Evolutionary conservation across 345 rosid species (phyloP), one percentile per base, ranked within the genome.

Genomic region (Carallia brachiata): DNA sequence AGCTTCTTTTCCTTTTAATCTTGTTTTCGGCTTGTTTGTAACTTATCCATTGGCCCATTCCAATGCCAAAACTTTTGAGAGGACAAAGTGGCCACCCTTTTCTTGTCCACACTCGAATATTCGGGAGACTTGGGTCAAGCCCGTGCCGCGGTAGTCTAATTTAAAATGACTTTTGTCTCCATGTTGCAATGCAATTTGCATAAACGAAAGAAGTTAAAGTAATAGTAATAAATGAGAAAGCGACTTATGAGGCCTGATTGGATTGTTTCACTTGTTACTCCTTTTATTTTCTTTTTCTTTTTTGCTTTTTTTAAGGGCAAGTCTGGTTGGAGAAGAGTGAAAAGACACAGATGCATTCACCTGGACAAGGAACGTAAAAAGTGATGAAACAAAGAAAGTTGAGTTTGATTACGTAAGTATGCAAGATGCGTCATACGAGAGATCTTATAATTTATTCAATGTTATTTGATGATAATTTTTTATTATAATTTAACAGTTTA

Each of bases 71-170:
- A 2, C 59, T 63, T 77, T 23, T 68, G 7, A 0, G 37, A 72
- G 67, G 61, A 72, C 80, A 55, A 76, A 82, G 81, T 70, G 75
- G 67, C 7, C 76, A 36, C 69, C 71, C 70, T 59, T 75, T 77
- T 66, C 62, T 57, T 79, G 77, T 68, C 75, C 31, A 37, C 65
- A 64, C 70, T 62, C 62, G 68, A 66, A 64, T 61, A 37, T 61
- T 63, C 60, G 17, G 9, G 32, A 27, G 23, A 73, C 40, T n/a
- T 54, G 50, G 52, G 77, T 74, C 77, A 67, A 62, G 75, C 54
- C 23, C 31, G 5, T 19, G 65, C 56, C 78, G 66, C 76, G 60
- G 70, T 48, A 16, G 50, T 64, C 73, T 47, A 57, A 53, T 52
- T 23, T 61, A 6, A 52, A 7, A 30, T 39, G 32, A 23, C 9